Evolutionary conservation across 1,284 basidiomycete genomes (phyloP), one percentile per base, ranked within the genome.

Genomic region (Ustilago trichophora): DNA sequence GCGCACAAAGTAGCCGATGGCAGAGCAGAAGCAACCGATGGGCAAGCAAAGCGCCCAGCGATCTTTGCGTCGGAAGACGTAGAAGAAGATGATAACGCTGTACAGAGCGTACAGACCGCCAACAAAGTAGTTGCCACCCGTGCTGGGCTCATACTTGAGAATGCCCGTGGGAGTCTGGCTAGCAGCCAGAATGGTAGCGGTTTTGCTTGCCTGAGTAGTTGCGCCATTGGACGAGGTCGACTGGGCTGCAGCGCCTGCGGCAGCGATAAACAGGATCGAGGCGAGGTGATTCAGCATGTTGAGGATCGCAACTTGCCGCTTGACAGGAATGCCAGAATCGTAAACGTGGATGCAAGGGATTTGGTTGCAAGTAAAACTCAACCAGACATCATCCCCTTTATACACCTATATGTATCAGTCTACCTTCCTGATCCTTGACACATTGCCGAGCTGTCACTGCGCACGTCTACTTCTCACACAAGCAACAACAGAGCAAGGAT

Each of bases 11-110:
- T 63, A 73, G 22, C 67, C 71, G 10, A 63, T 26, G 8, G 53
- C 54, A 12, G 62, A 63, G 38, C 49, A 55, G 5, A 57, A 31
- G 43, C 52, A 49, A n/a, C 72, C 72, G 21, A 76, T 69, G 1
- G 75, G 75, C 25, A 73, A 38, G 26, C 70, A 72, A 1, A 74
- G 51, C 8, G 58, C 65, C 75, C 75, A 76, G 22, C 41, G 34
- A n/a, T 73, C 60, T 16, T 47, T 57, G 33, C 50, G 42, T 10
- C 52, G 52, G 6, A 45, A 44, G 36, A 64, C 18, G 48, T 70
- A 46, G 29, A 21, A 52, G 41, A 64, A 70, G n/a, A 66, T 26
- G 13, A 46, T 31, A 12, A 35, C 24, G 22, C 46, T 33, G 31
- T 45, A 48, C 12, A 70, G 6, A 0, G 55, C 54, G 32, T 69